A percentile compares a stretch with the other conserved stretches of the same genome.
Conservation (phyloP, 1,139 yeast genomes). For the Nadsonia starkeyi-henricii region DNA sequence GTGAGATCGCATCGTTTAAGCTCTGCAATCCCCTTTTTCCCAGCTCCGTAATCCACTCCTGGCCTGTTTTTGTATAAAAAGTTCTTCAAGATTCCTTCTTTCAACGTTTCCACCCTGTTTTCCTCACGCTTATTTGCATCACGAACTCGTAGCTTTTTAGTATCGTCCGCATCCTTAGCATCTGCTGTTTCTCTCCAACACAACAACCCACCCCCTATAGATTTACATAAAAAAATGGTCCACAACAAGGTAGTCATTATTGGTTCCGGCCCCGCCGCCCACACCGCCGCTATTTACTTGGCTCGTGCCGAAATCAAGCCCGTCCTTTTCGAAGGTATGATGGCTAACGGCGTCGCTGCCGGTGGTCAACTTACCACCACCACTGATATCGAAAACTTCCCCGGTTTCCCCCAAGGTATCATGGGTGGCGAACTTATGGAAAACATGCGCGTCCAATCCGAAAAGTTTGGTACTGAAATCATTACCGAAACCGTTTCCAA, state of each 20-base stretch:
- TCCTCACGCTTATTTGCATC: slow-evolving; percentile 7
- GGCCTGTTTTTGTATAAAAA: neutral
- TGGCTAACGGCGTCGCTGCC: slow-evolving; percentile 96
- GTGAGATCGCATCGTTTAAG: too few species aligned
- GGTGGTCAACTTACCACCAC: slow-evolving; percentile 98
- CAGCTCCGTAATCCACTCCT: too few species aligned
- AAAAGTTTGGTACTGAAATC: slow-evolving; percentile 79
- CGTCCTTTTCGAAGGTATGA: slow-evolving; percentile 82
- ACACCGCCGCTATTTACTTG: slow-evolving; percentile 94
- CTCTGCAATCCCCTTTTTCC: neutral
- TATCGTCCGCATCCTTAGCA: slow-evolving; percentile 7
- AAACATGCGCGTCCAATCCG: slow-evolving; percentile 78
- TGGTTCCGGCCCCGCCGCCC: slow-evolving; percentile 99
- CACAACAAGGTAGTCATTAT: slow-evolving; percentile 84
- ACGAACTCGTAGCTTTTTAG: slow-evolving; percentile 3
- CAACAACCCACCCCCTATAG: neutral
- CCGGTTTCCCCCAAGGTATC: slow-evolving; percentile 95
- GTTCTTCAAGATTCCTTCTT: slow-evolving; percentile 3
- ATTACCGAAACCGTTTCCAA: slow-evolving; percentile 90
- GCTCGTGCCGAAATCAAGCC: slow-evolving; percentile 96
- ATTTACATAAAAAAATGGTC: slow-evolving; percentile 15
- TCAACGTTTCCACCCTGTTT: slow-evolving; percentile 6
- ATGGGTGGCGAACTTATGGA: slow-evolving; percentile 84
- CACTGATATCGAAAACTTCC: slow-evolving; percentile 88
- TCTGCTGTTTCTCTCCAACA: slow-evolving; percentile 3